Evolutionary conservation across 208 protist genomes (phyloP), one percentile per base, ranked within the genome.

Genomic region (Naegleria lovaniensis): DNA sequence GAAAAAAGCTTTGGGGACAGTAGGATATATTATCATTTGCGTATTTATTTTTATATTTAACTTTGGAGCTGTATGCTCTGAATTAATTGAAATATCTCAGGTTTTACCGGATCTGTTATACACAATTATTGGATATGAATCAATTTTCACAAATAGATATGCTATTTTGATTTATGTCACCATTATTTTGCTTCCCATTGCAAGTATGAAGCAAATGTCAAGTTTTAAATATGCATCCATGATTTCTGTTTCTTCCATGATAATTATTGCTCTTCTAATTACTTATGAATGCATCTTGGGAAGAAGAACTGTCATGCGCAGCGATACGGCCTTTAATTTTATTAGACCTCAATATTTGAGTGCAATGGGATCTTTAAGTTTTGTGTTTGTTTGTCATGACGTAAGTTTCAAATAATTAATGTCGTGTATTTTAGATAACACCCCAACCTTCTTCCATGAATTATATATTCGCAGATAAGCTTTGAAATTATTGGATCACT

Each of bases 41-140:
- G 16, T 88, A 58, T 88, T 88, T 39, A 58, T 88, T 16, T 51
- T 88, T 58, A 16, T 48, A 13, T 88, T 88, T 58, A 88, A 88
- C 58, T 88, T 51, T 51, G 41, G 85, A 58, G 85, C n/a, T 39
- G 41, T 88, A 22, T 58, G 39, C 11, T n/a, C 41, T 7, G n/a
- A 88, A 58, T 36, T 88, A 29, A 29, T 88, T 39, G 33, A 40
- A 19, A 43, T 88, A 39, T 29, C 22, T n/a, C n/a, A 52, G 38
- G 41, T 88, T 0, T 11, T 88, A 5, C 85, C 85, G 3, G 41
- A 88, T 36, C 38, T 88, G 19, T 7, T 88, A 0, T 36, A 33
- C 9, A 15, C 33, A 0, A 16, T 88, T 29, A 43, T 39, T 58
- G 85, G 85, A 39, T 6, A 58, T 9, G 25, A 58, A 13, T 4